Base-by-base conservation (phyloP, 2,329 filamentous ascomycete species). In the Aspergillus ustus region DNA sequence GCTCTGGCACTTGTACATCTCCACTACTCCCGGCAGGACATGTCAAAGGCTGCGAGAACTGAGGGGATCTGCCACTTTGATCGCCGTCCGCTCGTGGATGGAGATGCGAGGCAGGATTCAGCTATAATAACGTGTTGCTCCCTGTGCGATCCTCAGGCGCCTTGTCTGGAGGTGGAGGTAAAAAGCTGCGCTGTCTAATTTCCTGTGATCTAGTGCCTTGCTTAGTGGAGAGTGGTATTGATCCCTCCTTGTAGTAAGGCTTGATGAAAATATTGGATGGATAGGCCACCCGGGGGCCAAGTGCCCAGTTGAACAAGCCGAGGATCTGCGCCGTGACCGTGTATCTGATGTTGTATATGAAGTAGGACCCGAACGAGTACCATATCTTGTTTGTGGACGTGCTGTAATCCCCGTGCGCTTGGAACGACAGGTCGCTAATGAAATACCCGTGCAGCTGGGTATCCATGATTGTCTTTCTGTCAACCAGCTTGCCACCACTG, bases 321-420 rank as follows among this genome's bases (percentile, higher is more conserved):
- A 53, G 57, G 29, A 59, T 52, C 43, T 51, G 7, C 5, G 57
- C 57, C 15, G 57, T 59, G 25, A 50, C 50, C 9, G 17, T 59
- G 13, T 59, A 53, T 40, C 57, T 50, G 9, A 59, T 13, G n/a
- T 59, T 53, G 29, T 59, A 59, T 8, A 25, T 25, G 40, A 59
- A n/a, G 17, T 53, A 53, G 3, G 50, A 40, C 2, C 57, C 57
- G 20, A 59, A 53, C 49, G 5, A 25, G 45, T 59, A 59, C 2
- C 8, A 9, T 4, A 59, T 37, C 34, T 29, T 11, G 34, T 53
- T 53, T 1, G 11, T 52, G 5, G 43, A 25, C 7, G 43, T 59
- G 37, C 37, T 40, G 40, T 59, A 59, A n/a, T 53, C 57, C 7
- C 22, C 57, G 20, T 53, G 50, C 25, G 40, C 57, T 17, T 59